Base-by-base conservation (phyloP, 2,329 filamentous ascomycete species). In the Fusarium ambrosium region DNA sequence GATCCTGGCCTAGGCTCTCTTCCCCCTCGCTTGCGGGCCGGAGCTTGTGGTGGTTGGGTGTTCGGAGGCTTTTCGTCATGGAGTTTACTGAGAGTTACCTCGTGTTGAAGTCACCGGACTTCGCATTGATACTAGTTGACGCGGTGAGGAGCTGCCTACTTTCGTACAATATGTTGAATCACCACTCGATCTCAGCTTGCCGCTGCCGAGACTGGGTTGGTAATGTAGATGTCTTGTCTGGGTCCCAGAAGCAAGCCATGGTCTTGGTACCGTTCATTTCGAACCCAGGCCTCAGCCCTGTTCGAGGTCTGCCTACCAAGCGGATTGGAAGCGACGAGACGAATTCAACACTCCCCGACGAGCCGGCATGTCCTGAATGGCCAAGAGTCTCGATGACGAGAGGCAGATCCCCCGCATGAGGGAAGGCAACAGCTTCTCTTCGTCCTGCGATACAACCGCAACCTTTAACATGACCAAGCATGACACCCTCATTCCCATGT, bases 101-200 rank as follows among this genome's bases (percentile, higher is more conserved):
- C 36, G 66, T 62, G 48, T 34, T 62, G 20, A 14, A 58, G 72
- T 73, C 72, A 71, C 66, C 51, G 37, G 72, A 65, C 63, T 64
- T 64, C n/a, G 20, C 27, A n/a, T 32, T 45, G 59, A 18, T 59
- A 56, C 60, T 2, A 18, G 10, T 69, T 43, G 68, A 53, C 64
- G 56, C 66, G 65, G 62, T 29, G 64, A 64, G 45, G 34, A 59
- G 53, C 14, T 32, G 24, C 18, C 48, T 53, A 5, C 48, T 29
- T n/a, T 9, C 3, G 48, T 29, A 10, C 22, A 22, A 66, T 75
- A 66, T 75, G 69, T 64, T 73, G 72, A 75, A 51, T 68, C 66
- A 73, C 61, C 41, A 67, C 48, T 62, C 22, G 59, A 22, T 29
- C 29, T 62, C 11, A 37, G 22, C 37, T 62, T 62, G 41, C 32